Conservation (phyloP, 768 basidiomycete genomes). For the Panaeolus papilionaceus region DNA sequence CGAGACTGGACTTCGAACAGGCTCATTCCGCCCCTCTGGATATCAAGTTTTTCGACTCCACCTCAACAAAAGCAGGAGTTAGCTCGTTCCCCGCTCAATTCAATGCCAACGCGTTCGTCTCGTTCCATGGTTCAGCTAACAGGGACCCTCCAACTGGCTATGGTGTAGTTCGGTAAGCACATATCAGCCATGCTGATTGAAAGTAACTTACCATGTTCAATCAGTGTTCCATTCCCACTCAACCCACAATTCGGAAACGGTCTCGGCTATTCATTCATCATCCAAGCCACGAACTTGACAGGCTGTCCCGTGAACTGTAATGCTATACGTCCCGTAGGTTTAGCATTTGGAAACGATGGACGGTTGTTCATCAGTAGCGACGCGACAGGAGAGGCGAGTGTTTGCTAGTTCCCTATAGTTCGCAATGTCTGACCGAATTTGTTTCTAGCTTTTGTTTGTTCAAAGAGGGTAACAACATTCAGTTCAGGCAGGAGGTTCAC, state of each 20-base stretch:
- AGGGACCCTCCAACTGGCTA: constrained; percentile 51
- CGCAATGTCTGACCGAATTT: not conserved
- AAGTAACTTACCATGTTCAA: not conserved
- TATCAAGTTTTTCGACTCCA: constrained; percentile 45
- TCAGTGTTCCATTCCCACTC: constrained; percentile 37
- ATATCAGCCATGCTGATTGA: not conserved
- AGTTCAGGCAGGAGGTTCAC: not conserved
- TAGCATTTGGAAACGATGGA: constrained; percentile 43
- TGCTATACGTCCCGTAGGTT: constrained; percentile 47
- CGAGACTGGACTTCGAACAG: constrained; percentile 26
- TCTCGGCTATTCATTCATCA: constrained; percentile 37
- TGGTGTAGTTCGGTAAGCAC: constrained; percentile 45
- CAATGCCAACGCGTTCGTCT: constrained; percentile 46
- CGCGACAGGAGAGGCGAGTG: constrained; percentile 46
- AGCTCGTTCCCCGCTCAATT: constrained; percentile 35
- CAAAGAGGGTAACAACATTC: not conserved
- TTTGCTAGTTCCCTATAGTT: not conserved
- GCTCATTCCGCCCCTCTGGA: constrained; percentile 55
- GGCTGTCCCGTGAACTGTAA: constrained; percentile 45
- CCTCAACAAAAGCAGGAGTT: not conserved
- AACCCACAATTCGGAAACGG: constrained; percentile 15
- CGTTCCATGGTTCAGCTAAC: constrained; percentile 51
- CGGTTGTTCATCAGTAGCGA: constrained; percentile 48
- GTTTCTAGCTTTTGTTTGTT: not conserved
- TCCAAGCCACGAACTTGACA: constrained; percentile 45